These are phyloP conservation scores for Bathelium albidoporum DNA, from an alignment of 495 filamentous ascomycete species.

Conservation along the genomic window DNA sequence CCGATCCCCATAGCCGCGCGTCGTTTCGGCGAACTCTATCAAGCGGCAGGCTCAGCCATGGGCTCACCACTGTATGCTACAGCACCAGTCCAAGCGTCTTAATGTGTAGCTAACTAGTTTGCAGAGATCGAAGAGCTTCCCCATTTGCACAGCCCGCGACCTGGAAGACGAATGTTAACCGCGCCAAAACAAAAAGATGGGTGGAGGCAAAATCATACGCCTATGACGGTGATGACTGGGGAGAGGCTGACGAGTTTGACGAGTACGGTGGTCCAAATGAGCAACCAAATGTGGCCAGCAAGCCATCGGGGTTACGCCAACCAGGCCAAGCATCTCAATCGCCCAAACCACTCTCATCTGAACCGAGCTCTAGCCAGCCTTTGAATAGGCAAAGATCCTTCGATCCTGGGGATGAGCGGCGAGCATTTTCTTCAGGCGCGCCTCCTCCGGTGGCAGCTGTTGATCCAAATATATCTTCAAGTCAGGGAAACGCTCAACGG, in stretches of 20 bases:
- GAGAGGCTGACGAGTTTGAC: slow-evolving; percentile 68
- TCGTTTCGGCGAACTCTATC: no score
- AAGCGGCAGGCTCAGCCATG: not conserved
- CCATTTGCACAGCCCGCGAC: slow-evolving; percentile 39
- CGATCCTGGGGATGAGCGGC: slow-evolving; percentile 38
- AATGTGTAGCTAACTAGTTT: not conserved
- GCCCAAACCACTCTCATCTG: not conserved
- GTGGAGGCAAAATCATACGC: slow-evolving; percentile 76
- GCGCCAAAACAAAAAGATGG: slow-evolving; percentile 90
- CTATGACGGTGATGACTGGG: slow-evolving; percentile 95
- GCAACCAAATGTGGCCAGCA: slow-evolving; percentile 34
- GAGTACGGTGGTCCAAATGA: slow-evolving; percentile 52
- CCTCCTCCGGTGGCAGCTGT: not conserved
- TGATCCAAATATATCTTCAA: not conserved
- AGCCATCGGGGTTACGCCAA: slow-evolving; percentile 11
- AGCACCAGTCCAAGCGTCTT: not conserved
- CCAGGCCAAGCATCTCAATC: not conserved
- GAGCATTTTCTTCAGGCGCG: slow-evolving; percentile 20
- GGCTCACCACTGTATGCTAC: not conserved
- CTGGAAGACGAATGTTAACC: slow-evolving; percentile 74
- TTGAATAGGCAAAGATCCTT: slow-evolving; percentile 33
- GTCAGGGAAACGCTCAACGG: not conserved
- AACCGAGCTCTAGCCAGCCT: not conserved
- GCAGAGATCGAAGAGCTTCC: slow-evolving; percentile 11
- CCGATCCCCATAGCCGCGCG: not conserved